phyloP scores from a whole-genome alignment of 345 rosid species.

The Brassica carinata region DNA sequence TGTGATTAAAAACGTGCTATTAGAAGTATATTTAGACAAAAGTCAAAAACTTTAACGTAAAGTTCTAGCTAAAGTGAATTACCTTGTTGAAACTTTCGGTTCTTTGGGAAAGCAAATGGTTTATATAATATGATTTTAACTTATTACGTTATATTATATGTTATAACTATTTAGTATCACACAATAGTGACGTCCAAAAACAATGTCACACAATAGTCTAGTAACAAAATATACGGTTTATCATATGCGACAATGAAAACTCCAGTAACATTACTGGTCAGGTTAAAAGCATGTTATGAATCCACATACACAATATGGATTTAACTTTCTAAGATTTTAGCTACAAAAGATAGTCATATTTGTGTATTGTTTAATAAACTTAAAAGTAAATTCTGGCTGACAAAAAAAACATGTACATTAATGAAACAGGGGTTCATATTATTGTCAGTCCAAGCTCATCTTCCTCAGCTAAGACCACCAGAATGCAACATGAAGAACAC shows the following conservation, averaged over 20 bases:
- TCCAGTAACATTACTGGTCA: not conserved
- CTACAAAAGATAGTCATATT: not conserved
- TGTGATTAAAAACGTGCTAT: constrained; percentile 15
- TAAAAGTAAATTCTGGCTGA: constrained; percentile 7
- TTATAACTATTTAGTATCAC: not conserved
- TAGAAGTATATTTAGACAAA: not conserved
- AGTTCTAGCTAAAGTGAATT: constrained; percentile 20
- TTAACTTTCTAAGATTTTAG: not conserved
- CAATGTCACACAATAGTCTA: not conserved
- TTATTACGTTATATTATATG: not conserved
- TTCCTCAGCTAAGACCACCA: constrained; percentile 85
- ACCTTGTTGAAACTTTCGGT: constrained; percentile 32
- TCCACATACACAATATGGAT: not conserved
- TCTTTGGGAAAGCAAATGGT: constrained; percentile 36
- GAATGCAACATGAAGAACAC: constrained; percentile 54
- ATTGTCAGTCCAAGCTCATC: constrained; percentile 86
- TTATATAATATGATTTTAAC: not conserved
- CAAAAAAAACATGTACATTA: not conserved
- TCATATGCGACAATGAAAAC: not conserved
- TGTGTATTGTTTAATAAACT: constrained; percentile 2
- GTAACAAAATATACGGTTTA: not conserved
- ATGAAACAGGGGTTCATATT: constrained; percentile 76
- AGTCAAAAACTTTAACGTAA: constrained; percentile 25
- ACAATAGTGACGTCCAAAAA: not conserved
- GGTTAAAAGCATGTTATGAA: not conserved